Conservation (phyloP, 2,329 filamentous ascomycete species). For the Verticillium longisporum region DNA sequence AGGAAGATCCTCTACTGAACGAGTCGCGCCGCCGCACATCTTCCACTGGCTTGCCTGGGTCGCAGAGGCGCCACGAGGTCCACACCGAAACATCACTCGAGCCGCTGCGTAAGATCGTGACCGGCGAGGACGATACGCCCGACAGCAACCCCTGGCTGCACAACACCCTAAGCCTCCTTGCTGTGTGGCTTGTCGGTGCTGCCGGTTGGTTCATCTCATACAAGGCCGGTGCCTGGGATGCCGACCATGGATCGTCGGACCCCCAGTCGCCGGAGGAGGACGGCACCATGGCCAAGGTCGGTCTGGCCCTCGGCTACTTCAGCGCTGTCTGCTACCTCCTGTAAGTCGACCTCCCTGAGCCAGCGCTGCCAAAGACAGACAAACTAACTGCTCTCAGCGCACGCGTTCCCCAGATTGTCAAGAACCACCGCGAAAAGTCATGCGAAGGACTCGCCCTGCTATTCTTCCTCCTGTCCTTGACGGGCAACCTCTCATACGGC, state of each 20-base stretch:
- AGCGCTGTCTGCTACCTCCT: constrained; percentile 85
- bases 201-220: constrained; percentile 78
- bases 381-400: constrained; percentile 47
- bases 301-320: constrained; percentile 74
- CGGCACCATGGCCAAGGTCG: constrained; percentile 54
- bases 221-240: constrained; percentile 74
- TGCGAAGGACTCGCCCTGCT: constrained; percentile 88
- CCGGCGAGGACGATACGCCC: constrained; percentile 59
- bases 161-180: constrained; percentile 57
- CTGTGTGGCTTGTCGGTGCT: constrained; percentile 60
- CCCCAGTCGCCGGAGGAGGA: constrained; percentile 25
- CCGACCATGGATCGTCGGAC: constrained; percentile 60
- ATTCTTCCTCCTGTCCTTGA: constrained; percentile 87
- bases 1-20: constrained; percentile 37
- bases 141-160: constrained; percentile 55
- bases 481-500: constrained; percentile 89
- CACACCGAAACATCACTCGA: constrained; percentile 46
- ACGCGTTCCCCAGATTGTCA: constrained; percentile 88
- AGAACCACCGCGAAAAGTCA: constrained; percentile 84
- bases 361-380: not conserved
- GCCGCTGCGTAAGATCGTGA: constrained; percentile 60
- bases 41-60: constrained; percentile 61
- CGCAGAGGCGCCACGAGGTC: constrained; percentile 52
- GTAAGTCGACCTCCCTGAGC: constrained; percentile 30
- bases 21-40: constrained; percentile 30